Base-by-base conservation (phyloP, 1,139 yeast species). In the Chernovozyma sophiae-reginae region DNA sequence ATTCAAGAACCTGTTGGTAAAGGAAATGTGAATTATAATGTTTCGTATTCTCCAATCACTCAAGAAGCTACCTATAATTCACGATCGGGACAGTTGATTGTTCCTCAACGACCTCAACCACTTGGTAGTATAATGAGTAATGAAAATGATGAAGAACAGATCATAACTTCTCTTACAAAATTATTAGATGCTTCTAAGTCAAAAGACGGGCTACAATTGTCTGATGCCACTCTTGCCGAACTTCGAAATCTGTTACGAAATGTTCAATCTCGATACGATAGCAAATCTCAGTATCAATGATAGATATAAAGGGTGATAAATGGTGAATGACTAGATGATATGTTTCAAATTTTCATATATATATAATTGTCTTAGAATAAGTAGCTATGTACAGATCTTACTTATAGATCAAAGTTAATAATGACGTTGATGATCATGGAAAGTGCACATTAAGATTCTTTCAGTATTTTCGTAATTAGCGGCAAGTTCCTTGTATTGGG, bases 211-310 rank as follows among this genome's bases (percentile, higher is more conserved):
- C 16, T 35, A 61, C 8, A 52, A 50, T 32, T 48, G 62, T 54
- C 63, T 1, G 46, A 45, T 31, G 43, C 45, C 19, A 61, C 69
- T 2, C 39, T 60, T 13, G 48, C 51, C 26, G 69, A 64, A 37
- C 53, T 64, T 28, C 53, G 51, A 32, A 36, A 44, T 17, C 58
- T 55, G 34, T 44, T 61, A 23, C 46, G 46, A 20, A 43, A 40
- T 14, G 39, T 59, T 18, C 57, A 55, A 39, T 27, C 45, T n/a
- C 36, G 44, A 31, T 39, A 39, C 29, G 29, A 31, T 13, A 27
- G 15, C 7, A 14, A 14, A n/a, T 27, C 15, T 8, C 7, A 27
- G 15, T n/a, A n/a, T n/a, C n/a, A n/a, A n/a, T n/a, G n/a, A n/a
- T n/a, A n/a, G n/a, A n/a, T n/a, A n/a, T n/a, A n/a, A n/a, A n/a